Evolutionary conservation across 306 rosid genomes (phyloP), one percentile per base, ranked within the genome.

Genomic region (Rosa lucieae): DNA sequence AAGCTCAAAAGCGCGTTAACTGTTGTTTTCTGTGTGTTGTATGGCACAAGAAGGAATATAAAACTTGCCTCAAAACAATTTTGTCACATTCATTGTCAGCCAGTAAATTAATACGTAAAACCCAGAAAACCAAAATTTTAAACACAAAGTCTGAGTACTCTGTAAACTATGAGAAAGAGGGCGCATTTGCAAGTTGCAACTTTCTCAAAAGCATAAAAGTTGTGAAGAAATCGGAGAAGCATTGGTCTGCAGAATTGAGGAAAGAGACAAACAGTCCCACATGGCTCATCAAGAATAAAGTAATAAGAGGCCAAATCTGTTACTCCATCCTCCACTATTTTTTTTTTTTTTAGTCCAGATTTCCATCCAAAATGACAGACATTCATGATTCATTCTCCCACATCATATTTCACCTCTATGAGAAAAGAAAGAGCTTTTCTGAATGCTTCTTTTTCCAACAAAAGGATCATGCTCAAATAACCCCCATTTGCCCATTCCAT

Each of bases 131-230:
- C 18, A 9, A 52, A 62, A 63, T 63, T 66, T 17, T 9, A 23
- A 75, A 29, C 32, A 29, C 76, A n/a, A n/a, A 73, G 72, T 77
- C 39, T 39, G 44, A 40, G 47, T 10, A 10, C 21, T 21, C 62
- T 26, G 62, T 46, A 29, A 13, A 62, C 40, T 4, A 23, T 4
- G 68, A 29, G 68, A 32, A 61, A 67, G 44, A 67, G 76, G 56
- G 70, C 21, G 82, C 80, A 53, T 47, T 44, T 15, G 69, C 70
- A 61, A 61, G 15, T 51, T 79, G 86, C 90, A 67, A 92, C 87
- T 92, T 87, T 63, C 78, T 59, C 61, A 82, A 90, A 90, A 89
- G 95, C 82, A 88, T 81, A 82, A 84, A 89, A 67, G 89, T 72
- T 56, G 26, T 82, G 78, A 83, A 75, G 83, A 83, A 82, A 90